Percentiles rank a stretch among this genome's conserved stretches.
phyloP scores from a whole-genome alignment of 2,329 filamentous ascomycete genomes.

The Beauveria rudraprayagi region DNA sequence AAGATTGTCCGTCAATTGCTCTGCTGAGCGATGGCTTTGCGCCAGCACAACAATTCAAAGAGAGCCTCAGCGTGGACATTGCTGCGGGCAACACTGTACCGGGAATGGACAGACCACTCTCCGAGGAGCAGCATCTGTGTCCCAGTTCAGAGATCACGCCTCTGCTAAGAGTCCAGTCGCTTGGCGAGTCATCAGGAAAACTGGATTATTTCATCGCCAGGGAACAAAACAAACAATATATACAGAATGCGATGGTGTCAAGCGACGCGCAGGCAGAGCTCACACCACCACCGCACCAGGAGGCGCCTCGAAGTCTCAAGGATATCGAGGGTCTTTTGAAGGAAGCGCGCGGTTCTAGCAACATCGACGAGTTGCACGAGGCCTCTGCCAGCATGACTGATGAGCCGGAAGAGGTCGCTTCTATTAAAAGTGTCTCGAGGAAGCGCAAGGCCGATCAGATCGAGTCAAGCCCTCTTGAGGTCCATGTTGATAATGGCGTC shows the following conservation, averaged over 20 bases:
- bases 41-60: background rate
- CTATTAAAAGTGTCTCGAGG: background rate
- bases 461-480: background rate
- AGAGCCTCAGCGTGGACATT: background rate
- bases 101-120: background rate
- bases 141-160: slow-evolving; percentile 20
- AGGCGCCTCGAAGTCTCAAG: too few relatives aligned
- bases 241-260: background rate
- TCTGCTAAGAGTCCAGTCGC: background rate
- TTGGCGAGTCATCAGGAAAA: slow-evolving; percentile 27
- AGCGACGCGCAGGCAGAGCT: background rate
- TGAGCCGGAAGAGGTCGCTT: background rate
- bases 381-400: background rate
- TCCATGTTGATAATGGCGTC: background rate
- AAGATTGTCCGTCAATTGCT: background rate
- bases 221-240: slow-evolving; percentile 25
- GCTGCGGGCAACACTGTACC: background rate
- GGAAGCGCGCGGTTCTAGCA: background rate
- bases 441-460: slow-evolving; percentile 3
- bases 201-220: slow-evolving; percentile 32
- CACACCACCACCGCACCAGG: too few relatives aligned
- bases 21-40: background rate
- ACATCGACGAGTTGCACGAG: background rate
- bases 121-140: slow-evolving; percentile 13
- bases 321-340: background rate